Conservation (phyloP, 345 rosid genomes). For the Cochlearia excelsa region DNA sequence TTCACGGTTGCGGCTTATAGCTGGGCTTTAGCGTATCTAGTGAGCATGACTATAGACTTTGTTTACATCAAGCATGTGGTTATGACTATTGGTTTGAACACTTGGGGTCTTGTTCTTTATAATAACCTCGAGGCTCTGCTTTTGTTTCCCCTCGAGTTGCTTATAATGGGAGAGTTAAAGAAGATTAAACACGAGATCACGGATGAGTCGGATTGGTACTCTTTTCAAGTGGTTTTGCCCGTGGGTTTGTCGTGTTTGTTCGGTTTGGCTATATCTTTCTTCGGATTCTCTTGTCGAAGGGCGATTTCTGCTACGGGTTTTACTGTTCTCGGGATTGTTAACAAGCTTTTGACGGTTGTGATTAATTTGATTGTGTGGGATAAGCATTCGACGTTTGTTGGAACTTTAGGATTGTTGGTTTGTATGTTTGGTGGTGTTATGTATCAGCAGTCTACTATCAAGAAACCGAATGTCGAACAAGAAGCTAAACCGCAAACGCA, state of each 20-base stretch:
- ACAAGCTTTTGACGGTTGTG: conserved; percentile 85
- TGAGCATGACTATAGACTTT: conserved; percentile 95
- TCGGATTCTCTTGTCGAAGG: conserved; percentile 90
- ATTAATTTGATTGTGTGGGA: conserved; percentile 89
- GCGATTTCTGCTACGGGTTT: conserved; percentile 97
- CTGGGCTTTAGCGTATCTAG: conserved; percentile 87
- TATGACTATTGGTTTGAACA: conserved; percentile 87
- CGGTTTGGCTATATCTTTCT: conserved; percentile 91
- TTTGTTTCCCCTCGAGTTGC: conserved; percentile 83
- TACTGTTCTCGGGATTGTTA: conserved; percentile 97
- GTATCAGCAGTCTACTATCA: conserved; percentile 83
- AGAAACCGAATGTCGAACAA: conserved; percentile 54
- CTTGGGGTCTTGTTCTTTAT: conserved; percentile 96
- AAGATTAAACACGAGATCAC: conserved; percentile 76
- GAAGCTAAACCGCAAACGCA: conserved; percentile 41
- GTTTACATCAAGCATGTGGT: conserved; percentile 98
- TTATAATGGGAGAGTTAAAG: conserved; percentile 94
- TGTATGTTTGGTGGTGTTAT: conserved; percentile 88
- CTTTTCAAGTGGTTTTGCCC: conserved; percentile 69
- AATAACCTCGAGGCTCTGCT: conserved; percentile 94
- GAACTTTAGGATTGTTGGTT: conserved; percentile 81
- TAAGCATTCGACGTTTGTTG: conserved; percentile 76
- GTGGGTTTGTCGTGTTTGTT: conserved; percentile 84
- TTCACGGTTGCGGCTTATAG: conserved; percentile 77
- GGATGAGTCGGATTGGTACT: conserved; percentile 69